Evolutionary conservation across 1,139 yeast genomes (phyloP).

Genomic region (Pichia sp.): DNA sequence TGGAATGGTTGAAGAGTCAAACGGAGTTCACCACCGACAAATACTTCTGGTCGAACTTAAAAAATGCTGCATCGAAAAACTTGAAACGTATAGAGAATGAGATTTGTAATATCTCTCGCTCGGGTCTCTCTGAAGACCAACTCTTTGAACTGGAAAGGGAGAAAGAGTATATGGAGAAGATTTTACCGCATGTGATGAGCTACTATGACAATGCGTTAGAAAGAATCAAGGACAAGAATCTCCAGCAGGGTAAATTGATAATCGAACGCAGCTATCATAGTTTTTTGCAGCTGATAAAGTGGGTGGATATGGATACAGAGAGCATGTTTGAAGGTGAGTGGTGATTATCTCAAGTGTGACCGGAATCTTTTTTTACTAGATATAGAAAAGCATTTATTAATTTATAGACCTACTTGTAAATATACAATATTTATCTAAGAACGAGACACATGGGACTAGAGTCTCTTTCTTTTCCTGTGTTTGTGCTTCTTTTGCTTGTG

Average conservation of each 20-base stretch:
- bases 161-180: constrained; percentile 8
- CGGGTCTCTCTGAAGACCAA: neutral
- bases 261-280: constrained; percentile 14
- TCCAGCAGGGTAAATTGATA: constrained; percentile 9
- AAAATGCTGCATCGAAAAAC: constrained; percentile 12
- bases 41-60: constrained; percentile 19
- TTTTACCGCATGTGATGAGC: constrained; percentile 14
- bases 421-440: neutral
- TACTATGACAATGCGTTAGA: constrained; percentile 19
- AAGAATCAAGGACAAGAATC: constrained; percentile 14
- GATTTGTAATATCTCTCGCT: neutral
- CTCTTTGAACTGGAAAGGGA: constrained; percentile 10
- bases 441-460: neutral
- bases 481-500: constrained; percentile 5
- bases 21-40: constrained; percentile 20
- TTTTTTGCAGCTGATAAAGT: constrained; percentile 15
- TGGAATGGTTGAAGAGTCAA: constrained; percentile 24
- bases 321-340: constrained; percentile 13
- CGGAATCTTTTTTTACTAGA: neutral
- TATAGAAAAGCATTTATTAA: neutral
- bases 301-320: constrained; percentile 23
- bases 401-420: constrained; percentile 8
- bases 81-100: constrained; percentile 5
- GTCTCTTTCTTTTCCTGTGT: constrained; percentile 6
- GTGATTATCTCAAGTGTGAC: neutral